These are phyloP conservation scores for Microascus cirrosus DNA, from an alignment of 2,329 filamentous ascomycete species.

Conservation along the genomic window DNA sequence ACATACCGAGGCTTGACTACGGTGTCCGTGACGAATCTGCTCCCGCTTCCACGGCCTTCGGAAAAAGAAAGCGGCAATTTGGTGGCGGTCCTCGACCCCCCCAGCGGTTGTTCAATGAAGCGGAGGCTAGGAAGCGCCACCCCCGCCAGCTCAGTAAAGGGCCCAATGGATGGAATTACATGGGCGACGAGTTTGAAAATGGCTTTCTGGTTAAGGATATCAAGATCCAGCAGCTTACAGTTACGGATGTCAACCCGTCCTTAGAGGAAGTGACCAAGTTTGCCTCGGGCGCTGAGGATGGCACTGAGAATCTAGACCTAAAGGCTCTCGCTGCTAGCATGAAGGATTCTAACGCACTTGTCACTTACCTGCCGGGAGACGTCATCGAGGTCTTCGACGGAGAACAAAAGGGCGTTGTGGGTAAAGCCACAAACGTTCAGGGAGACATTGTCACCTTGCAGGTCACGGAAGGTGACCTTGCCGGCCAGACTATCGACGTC, in stretches of 20 bases:
- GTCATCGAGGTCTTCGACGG: slow-evolving; percentile 94
- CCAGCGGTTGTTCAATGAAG: slow-evolving; percentile 83
- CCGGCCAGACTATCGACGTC: slow-evolving; percentile 79
- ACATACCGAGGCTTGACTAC: slow-evolving; percentile 88
- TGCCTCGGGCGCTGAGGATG: slow-evolving; percentile 77
- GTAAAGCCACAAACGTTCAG: slow-evolving; percentile 74
- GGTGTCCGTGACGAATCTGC: slow-evolving; percentile 67
- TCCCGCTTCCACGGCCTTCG: slow-evolving; percentile 34
- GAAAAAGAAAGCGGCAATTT: slow-evolving; percentile 69
- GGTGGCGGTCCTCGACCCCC: slow-evolving; percentile 61
- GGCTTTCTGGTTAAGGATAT: slow-evolving; percentile 92
- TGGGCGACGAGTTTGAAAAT: slow-evolving; percentile 81
- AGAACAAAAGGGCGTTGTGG: slow-evolving; percentile 85
- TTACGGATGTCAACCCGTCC: slow-evolving; percentile 83
- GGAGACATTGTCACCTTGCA: slow-evolving; percentile 85
- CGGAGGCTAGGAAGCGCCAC: slow-evolving; percentile 83
- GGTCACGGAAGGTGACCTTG: slow-evolving; percentile 72
- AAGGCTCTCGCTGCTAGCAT: slow-evolving; percentile 82
- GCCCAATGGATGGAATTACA: slow-evolving; percentile 73
- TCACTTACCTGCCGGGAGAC: slow-evolving; percentile 84
- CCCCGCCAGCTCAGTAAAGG: slow-evolving; percentile 53
- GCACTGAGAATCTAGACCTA: slow-evolving; percentile 86
- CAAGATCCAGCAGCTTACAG: slow-evolving; percentile 75
- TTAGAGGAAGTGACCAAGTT: slow-evolving; percentile 96
- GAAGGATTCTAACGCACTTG: slow-evolving; percentile 70